Percentiles rank a stretch among this genome's conserved stretches.
These are phyloP conservation scores for Exophiala xenobiotica DNA, from an alignment of 2,329 filamentous ascomycete species.

Conservation along the genomic window DNA sequence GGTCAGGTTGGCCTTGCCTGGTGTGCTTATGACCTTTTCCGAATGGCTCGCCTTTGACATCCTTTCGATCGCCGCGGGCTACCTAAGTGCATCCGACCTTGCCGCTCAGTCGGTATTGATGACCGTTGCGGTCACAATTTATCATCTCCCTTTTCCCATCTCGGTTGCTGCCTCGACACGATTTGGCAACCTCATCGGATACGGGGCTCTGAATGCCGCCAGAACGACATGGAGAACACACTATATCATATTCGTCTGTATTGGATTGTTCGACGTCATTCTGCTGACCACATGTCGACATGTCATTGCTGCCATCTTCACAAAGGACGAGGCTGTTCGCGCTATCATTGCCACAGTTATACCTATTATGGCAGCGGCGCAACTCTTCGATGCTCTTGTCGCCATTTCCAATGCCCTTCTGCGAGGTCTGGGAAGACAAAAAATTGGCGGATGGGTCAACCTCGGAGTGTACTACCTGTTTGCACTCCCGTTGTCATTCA, in stretches of 20 bases:
- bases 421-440: conserved; percentile 74
- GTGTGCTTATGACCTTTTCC: conserved; percentile 80
- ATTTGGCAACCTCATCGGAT: conserved; percentile 80
- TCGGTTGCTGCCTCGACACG: conserved; percentile 77
- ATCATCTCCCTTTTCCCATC: conserved; percentile 79
- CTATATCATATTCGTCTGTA: conserved; percentile 58
- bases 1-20: conserved; percentile 75
- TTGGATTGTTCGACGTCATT: conserved; percentile 70
- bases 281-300: conserved; percentile 64
- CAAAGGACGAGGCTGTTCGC: conserved; percentile 62
- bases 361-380: conserved; percentile 73
- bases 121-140: conserved; percentile 76
- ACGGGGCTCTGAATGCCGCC: conserved; percentile 70
- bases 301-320: conserved; percentile 69
- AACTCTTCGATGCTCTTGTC: conserved; percentile 73
- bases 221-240: conserved; percentile 69
- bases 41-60: conserved; percentile 86
- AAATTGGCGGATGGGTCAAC: conserved; percentile 77
- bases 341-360: conserved; percentile 62
- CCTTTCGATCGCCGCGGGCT: conserved; percentile 69
- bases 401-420: conserved; percentile 73
- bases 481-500: conserved; percentile 72
- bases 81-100: conserved; percentile 68
- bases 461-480: conserved; percentile 75
- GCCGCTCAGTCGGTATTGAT: conserved; percentile 78